Percentiles rank a stretch among this genome's conserved stretches.
Conservation (phyloP, 257 asterid species). For the Cynanchum wilfordii region DNA sequence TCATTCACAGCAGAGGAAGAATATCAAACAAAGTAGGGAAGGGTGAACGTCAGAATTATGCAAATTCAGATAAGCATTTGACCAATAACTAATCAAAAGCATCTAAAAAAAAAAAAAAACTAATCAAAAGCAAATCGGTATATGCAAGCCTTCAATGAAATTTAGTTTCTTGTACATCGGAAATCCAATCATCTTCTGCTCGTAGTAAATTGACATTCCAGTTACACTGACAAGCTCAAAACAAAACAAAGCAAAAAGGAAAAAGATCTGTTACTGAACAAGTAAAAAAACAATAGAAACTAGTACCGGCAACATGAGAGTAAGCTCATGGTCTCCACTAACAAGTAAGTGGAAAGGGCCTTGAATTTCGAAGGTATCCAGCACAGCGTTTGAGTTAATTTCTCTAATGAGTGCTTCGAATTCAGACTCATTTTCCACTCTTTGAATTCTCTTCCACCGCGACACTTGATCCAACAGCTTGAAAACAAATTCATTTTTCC, state of each 20-base stretch:
- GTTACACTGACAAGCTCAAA: not conserved
- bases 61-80: not conserved
- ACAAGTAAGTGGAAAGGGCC: conserved; percentile 68
- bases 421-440: conserved; percentile 14
- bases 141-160: not conserved
- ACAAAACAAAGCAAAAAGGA: not conserved
- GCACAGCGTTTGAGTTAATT: conserved; percentile 36
- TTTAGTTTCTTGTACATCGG: not conserved
- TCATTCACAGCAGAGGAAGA: not conserved
- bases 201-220: too few relatives aligned
- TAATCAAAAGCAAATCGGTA: not conserved
- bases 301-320: conserved; percentile 58
- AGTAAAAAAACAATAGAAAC: not conserved
- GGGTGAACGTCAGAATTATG: too few relatives aligned
- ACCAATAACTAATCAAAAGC: not conserved
- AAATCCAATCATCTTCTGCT: not conserved
- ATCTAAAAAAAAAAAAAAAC: too few relatives aligned
- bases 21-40: not conserved
- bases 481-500: conserved; percentile 43
- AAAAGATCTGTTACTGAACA: not conserved
- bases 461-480: conserved; percentile 53
- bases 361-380: conserved; percentile 48
- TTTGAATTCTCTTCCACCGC: conserved; percentile 46
- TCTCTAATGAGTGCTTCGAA: conserved; percentile 48
- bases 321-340: conserved; percentile 44